Base-by-base conservation (phyloP, 2,329 filamentous ascomycete genomes). In the Diatrype stigma region DNA sequence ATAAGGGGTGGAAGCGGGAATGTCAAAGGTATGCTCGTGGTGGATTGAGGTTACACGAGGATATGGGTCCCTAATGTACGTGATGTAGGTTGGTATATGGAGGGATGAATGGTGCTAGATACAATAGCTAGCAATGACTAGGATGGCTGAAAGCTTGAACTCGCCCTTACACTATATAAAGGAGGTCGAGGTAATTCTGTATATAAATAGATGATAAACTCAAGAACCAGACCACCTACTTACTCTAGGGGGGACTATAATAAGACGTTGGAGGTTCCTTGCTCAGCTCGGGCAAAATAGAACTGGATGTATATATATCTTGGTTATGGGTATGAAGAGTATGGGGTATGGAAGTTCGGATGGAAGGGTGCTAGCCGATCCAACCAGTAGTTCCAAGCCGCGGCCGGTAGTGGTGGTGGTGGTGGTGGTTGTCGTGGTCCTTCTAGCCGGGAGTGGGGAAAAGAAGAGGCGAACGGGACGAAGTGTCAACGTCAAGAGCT, bases 331-430 rank as follows among this genome's bases (percentile, higher is more conserved):
- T n/a, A n/a, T n/a, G n/a, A n/a, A n/a, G 32, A 42, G 46, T 26
- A 42, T 38, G 30, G 46, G 46, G 22, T 23, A 47, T 23, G 37
- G 12, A 47, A 28, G 42, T 49, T 64, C 62, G 62, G 62, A 42
- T 64, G 60, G 62, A 64, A 60, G 62, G 62, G 58, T 52, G 52
- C 23, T 54, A 51, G 62, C 51, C 49, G 58, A 54, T 50, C 47
- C 48, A 52, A 38, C 46, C 32, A 51, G 53, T 50, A 30, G 6
- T 30, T 30, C 26, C 37, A 22, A 14, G 37, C 37, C 37, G 37
- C 37, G 37, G 37, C 37, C 37, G 37, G 37, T 40, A 40, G 37
- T 22, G 34, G n/a, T n/a, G n/a, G n/a, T n/a, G n/a, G n/a, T n/a
- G n/a, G n/a, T n/a, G n/a, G n/a, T n/a, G n/a, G n/a, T n/a, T n/a